Percentiles rank a stretch among this genome's conserved stretches.
These are phyloP conservation scores for Fusarium nematophilum DNA, from an alignment of 2,329 filamentous ascomycete species.

Conservation along the genomic window DNA sequence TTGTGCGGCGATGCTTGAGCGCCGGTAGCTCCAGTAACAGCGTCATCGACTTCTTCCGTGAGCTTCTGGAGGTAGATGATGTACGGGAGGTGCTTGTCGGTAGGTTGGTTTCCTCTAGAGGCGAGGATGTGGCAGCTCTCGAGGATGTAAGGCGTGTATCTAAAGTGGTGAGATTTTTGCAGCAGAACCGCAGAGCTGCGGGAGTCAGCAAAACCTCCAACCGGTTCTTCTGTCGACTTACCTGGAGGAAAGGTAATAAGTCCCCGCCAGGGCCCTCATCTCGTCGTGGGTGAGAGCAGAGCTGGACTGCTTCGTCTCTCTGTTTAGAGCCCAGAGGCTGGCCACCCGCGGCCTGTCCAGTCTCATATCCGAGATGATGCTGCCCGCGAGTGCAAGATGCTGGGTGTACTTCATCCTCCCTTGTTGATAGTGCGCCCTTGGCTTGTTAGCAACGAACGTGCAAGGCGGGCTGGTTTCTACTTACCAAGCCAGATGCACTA, in stretches of 20 bases:
- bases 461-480: neutral
- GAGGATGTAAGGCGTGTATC: conserved; percentile 43
- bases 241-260: conserved; percentile 49
- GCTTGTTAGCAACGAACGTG: conserved; percentile 13
- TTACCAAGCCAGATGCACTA: conserved; percentile 48
- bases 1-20: conserved; percentile 3
- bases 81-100: conserved; percentile 45
- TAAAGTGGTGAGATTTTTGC: conserved; percentile 46
- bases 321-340: conserved; percentile 44
- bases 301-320: conserved; percentile 26
- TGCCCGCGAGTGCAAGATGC: conserved; percentile 46
- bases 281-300: conserved; percentile 43
- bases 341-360: conserved; percentile 44
- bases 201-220: neutral
- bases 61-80: conserved; percentile 47
- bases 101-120: conserved; percentile 14
- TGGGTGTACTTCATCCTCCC: conserved; percentile 44
- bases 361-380: conserved; percentile 47
- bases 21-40: conserved; percentile 27
- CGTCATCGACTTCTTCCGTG: conserved; percentile 46
- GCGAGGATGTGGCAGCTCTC: conserved; percentile 41
- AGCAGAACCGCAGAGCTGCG: conserved; percentile 39
- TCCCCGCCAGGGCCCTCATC: conserved; percentile 45
- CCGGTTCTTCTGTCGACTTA: conserved; percentile 1
- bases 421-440: conserved; percentile 49